Evolutionary conservation across 139 green algal species (phyloP).

Genomic region (Chlorella ohadii): DNA sequence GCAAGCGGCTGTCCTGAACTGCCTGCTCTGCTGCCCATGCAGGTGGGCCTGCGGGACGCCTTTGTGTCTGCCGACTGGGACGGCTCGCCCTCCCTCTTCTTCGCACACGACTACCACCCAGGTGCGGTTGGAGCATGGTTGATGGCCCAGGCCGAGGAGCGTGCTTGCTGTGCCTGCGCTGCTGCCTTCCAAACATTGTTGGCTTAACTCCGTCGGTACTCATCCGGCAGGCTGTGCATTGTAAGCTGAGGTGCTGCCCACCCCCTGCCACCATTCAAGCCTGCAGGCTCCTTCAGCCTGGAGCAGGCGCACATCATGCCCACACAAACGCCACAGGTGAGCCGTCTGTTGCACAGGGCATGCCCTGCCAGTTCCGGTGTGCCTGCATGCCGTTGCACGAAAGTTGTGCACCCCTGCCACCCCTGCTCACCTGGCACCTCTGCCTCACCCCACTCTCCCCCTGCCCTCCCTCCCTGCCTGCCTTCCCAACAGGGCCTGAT

Average conservation of each 20-base stretch:
- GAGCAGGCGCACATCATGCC: slow-evolving; percentile 58
- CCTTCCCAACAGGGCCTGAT: slow-evolving; percentile 29
- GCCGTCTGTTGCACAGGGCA: no score
- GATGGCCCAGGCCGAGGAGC: no score
- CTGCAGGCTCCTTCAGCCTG: slow-evolving; percentile 63
- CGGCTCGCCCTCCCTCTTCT: slow-evolving; percentile 57
- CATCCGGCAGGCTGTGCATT: no score
- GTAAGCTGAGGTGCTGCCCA: no score
- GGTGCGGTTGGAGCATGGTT: slow-evolving; percentile 20
- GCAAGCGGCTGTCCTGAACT: no score
- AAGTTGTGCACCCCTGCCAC: neutral
- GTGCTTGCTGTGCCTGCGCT: no score
- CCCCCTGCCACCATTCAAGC: no score
- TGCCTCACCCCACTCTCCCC: neutral
- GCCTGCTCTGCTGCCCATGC: no score
- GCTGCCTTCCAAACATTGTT: no score
- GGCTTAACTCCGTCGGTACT: no score
- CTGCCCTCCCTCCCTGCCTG: neutral
- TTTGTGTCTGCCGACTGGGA: slow-evolving; percentile 80
- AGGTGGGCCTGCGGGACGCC: slow-evolving; percentile 56
- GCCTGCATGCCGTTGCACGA: no score
- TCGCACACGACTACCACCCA: slow-evolving; percentile 78
- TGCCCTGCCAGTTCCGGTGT: no score
- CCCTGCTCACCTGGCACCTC: neutral
- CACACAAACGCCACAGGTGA: slow-evolving; percentile 1